These are phyloP conservation scores for Anisodus tanguticus DNA, from an alignment of 257 asterid genomes.

Conservation along the genomic window DNA sequence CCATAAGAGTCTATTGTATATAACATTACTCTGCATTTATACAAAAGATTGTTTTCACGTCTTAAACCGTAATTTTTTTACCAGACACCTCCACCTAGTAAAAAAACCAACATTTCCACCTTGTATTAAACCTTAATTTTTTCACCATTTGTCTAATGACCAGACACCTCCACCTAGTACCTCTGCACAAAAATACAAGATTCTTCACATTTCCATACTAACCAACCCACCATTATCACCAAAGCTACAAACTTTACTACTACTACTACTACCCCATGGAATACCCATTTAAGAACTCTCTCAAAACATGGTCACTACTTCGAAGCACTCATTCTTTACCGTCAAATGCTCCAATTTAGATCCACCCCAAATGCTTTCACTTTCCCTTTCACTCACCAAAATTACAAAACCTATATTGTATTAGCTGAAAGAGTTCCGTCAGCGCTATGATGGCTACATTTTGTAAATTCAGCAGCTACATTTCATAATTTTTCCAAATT, in stretches of 20 bases:
- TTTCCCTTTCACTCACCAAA: constrained; percentile 59
- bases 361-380: constrained; percentile 79
- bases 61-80: neutral
- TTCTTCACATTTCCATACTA: constrained; percentile 29
- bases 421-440: too few relatives aligned
- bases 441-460: too few relatives aligned
- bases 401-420: too few relatives aligned
- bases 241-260: constrained; percentile 27
- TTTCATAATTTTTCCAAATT: too few relatives aligned
- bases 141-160: constrained; percentile 38
- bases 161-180: constrained; percentile 34
- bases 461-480: too few relatives aligned
- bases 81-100: constrained; percentile 33
- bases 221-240: constrained; percentile 29
- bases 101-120: too few relatives aligned
- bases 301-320: constrained; percentile 63
- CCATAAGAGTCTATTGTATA: too few relatives aligned
- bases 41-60: too few relatives aligned
- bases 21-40: too few relatives aligned
- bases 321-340: constrained; percentile 60
- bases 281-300: constrained; percentile 64
- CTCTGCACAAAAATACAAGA: constrained; percentile 32
- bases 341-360: constrained; percentile 71
- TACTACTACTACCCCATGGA: constrained; percentile 56
- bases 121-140: too few relatives aligned